Evolutionary conservation across 257 asterid genomes (phyloP).

Genomic region (Solanum boliviense): DNA sequence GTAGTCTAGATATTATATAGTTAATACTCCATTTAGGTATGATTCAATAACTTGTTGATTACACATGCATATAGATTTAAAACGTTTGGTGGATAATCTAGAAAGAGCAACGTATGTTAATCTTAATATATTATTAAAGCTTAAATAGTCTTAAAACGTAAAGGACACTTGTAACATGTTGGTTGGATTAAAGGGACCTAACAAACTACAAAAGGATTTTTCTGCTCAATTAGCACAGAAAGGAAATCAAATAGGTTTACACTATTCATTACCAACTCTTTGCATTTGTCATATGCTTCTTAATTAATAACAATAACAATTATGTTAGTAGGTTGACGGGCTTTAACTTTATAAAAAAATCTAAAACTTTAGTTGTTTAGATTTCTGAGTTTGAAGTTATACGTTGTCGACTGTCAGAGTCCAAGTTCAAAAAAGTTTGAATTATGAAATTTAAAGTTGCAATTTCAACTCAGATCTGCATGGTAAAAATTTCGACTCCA

Average conservation of each 20-base stretch:
- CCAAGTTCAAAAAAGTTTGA: background rate
- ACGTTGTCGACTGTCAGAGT: background rate
- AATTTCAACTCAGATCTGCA: background rate
- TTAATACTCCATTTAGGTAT: background rate
- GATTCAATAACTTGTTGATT: background rate
- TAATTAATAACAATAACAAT: background rate
- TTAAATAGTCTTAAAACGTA: background rate
- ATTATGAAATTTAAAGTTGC: background rate
- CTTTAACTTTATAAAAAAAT: background rate
- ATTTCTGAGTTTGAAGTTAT: background rate
- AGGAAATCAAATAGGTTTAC: background rate
- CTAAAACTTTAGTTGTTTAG: background rate
- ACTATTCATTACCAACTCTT: background rate
- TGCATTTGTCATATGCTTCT: background rate
- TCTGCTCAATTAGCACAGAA: background rate
- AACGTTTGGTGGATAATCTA: background rate
- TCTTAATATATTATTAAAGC: background rate
- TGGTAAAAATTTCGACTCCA: accelerated
- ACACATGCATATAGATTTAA: background rate
- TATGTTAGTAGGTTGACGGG: background rate
- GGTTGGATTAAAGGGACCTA: background rate
- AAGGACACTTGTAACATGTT: background rate
- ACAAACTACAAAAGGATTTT: background rate
- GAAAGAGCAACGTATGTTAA: background rate
- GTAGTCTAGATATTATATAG: background rate